These are phyloP conservation scores for Claviceps sp. DNA, from an alignment of 2,329 filamentous ascomycete genomes.

Conservation along the genomic window DNA sequence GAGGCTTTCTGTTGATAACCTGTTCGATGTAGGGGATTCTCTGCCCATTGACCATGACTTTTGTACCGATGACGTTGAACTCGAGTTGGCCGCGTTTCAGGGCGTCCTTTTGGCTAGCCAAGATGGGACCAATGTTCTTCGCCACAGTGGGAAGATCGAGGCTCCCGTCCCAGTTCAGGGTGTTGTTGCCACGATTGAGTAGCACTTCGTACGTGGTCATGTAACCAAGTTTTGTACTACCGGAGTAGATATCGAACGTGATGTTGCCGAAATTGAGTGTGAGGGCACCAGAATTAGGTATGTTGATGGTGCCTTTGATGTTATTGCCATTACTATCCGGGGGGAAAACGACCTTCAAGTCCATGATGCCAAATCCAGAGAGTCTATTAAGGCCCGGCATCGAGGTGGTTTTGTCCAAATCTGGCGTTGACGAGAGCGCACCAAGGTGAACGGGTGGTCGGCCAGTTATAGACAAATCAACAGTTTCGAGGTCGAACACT, in stretches of 20 bases:
- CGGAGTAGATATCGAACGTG: conserved; percentile 29
- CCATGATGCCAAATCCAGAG: conserved; percentile 23
- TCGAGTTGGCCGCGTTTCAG: conserved; percentile 26
- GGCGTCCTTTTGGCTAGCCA: conserved; percentile 22
- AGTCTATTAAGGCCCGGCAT: conserved; percentile 26
- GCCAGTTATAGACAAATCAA: conserved; percentile 25
- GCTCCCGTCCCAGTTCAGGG: conserved; percentile 24
- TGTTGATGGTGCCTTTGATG: conserved; percentile 26
- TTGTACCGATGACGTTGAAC: conserved; percentile 27
- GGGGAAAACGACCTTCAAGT: conserved; percentile 26
- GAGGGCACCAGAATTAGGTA: conserved; percentile 32
- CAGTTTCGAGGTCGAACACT: conserved; percentile 24
- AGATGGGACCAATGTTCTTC: conserved; percentile 26
- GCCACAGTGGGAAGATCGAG: conserved; percentile 27
- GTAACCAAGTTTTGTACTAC: conserved; percentile 25
- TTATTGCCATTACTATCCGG: conserved; percentile 26
- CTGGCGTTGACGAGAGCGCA: conserved; percentile 21
- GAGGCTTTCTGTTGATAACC: conserved; percentile 25
- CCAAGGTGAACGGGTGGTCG: conserved; percentile 25
- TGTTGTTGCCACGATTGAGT: conserved; percentile 30
- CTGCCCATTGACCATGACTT: conserved; percentile 26
- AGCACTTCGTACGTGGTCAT: conserved; percentile 24
- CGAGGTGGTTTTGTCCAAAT: conserved; percentile 28
- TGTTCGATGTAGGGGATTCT: conserved; percentile 31
- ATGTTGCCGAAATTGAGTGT: conserved; percentile 32